Evolutionary conservation across 1,284 basidiomycete species (phyloP).

Genomic region (Mycena sp.): DNA sequence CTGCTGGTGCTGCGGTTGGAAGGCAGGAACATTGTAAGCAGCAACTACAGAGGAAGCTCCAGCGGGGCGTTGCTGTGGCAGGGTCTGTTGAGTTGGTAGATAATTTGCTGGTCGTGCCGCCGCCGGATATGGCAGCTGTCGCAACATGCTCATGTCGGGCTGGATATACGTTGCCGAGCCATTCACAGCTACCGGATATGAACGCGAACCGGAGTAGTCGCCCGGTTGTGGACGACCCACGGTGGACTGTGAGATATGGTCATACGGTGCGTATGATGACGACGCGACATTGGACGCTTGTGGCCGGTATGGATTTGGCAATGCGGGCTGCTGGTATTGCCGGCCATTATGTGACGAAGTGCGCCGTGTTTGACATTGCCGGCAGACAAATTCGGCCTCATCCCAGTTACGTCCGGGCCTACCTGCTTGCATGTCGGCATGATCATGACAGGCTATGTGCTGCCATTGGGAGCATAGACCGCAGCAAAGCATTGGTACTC

Average conservation of each 20-base stretch:
- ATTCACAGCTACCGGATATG: constrained; percentile 13
- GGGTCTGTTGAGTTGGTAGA: not conserved
- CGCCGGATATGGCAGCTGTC: constrained; percentile 3
- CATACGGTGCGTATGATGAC: constrained; percentile 8
- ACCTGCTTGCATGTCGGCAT: constrained; percentile 64
- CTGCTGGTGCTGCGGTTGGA: constrained; percentile 5
- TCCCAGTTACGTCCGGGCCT: constrained; percentile 77
- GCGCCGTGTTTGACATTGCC: constrained; percentile 19
- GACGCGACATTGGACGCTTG: not conserved
- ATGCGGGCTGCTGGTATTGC: not conserved
- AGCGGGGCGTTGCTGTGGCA: not conserved
- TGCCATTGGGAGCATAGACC: constrained; percentile 86
- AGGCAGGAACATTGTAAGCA: not conserved
- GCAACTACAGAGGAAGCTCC: not conserved
- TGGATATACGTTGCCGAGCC: constrained; percentile 8
- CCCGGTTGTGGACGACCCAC: not conserved
- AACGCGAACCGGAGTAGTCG: not conserved
- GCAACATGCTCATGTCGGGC: not conserved
- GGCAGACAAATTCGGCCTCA: constrained; percentile 69
- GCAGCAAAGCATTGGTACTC: constrained; percentile 80
- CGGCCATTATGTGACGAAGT: constrained; percentile 8
- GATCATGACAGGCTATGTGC: constrained; percentile 82
- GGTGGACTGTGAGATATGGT: not conserved
- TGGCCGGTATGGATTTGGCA: not conserved
- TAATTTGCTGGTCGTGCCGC: not conserved